These are phyloP conservation scores for Trichophyton verrucosum DNA, from an alignment of 2,329 filamentous ascomycete species.

Conservation along the genomic window DNA sequence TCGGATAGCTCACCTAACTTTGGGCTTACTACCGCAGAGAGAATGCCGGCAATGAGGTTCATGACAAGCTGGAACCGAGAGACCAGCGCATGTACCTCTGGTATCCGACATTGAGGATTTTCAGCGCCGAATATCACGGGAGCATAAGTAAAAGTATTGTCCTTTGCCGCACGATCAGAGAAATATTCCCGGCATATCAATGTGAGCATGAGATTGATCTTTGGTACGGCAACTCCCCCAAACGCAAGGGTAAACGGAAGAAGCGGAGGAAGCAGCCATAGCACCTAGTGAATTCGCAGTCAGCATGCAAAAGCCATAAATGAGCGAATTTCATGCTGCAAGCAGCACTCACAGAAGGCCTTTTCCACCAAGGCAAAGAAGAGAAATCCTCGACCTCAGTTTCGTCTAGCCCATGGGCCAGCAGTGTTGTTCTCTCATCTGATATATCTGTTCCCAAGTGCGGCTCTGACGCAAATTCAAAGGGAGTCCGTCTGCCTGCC, in stretches of 20 bases:
- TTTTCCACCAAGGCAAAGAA: constrained; percentile 31
- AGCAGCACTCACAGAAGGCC: constrained; percentile 34
- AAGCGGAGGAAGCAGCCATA: constrained; percentile 72
- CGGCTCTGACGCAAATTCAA: background rate
- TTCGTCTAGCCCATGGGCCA: background rate
- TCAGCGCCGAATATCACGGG: constrained; percentile 56
- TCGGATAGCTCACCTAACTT: constrained; percentile 78
- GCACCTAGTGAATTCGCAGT: constrained; percentile 43
- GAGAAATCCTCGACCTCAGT: background rate
- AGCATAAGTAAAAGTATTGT: constrained; percentile 48
- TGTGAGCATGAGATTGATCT: constrained; percentile 71
- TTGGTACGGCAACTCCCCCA: constrained; percentile 74
- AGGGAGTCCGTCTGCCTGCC: background rate
- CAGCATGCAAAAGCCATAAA: background rate
- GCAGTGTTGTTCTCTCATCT: constrained; percentile 8
- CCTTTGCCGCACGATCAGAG: constrained; percentile 47
- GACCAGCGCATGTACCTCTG: constrained; percentile 64
- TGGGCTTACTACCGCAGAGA: constrained; percentile 71
- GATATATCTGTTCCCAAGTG: background rate
- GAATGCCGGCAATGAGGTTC: constrained; percentile 58
- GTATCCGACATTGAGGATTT: constrained; percentile 67
- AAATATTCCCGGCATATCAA: constrained; percentile 78
- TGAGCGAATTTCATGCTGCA: background rate
- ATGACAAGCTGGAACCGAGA: constrained; percentile 67
- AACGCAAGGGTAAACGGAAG: constrained; percentile 73